phyloP scores from a whole-genome alignment of 2,329 filamentous ascomycete species.

The Fusarium sublunatum region DNA sequence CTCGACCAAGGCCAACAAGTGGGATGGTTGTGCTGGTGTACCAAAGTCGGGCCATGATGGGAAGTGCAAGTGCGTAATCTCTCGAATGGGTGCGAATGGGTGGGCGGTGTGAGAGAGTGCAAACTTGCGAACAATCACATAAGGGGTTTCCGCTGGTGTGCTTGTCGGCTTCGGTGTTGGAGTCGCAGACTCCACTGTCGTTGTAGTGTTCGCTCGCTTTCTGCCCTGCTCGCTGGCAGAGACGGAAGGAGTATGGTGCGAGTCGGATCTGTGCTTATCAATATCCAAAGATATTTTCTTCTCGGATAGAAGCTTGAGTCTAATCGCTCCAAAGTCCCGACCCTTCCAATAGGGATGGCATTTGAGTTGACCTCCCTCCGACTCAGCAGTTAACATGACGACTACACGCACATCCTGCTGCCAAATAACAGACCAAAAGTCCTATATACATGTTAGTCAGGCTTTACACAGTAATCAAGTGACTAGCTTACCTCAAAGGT shows the following conservation, averaged over 20 bases:
- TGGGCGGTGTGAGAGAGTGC: slow-evolving; percentile 79
- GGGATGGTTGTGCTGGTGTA: slow-evolving; percentile 86
- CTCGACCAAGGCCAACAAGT: slow-evolving; percentile 90
- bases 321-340: slow-evolving; percentile 80
- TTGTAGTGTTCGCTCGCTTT: slow-evolving; percentile 66
- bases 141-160: slow-evolving; percentile 69
- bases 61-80: slow-evolving; percentile 95
- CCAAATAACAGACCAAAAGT: slow-evolving; percentile 99
- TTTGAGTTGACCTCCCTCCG: slow-evolving; percentile 92
- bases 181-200: slow-evolving; percentile 53
- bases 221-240: slow-evolving; percentile 56
- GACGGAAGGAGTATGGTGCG: slow-evolving; percentile 45
- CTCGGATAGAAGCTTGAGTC: slow-evolving; percentile 81
- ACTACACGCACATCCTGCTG: slow-evolving; percentile 95
- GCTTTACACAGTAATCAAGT: background rate
- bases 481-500: slow-evolving; percentile 80
- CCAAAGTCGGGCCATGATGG: slow-evolving; percentile 98
- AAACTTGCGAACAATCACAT: slow-evolving; percentile 88
- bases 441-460: slow-evolving; percentile 63
- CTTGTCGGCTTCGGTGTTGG: slow-evolving; percentile 46
- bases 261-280: slow-evolving; percentile 60
- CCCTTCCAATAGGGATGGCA: slow-evolving; percentile 94
- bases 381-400: slow-evolving; percentile 95
- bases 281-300: slow-evolving; percentile 83
- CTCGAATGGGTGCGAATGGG: slow-evolving; percentile 87